Evolutionary conservation across 805 yeast genomes (phyloP).

Genomic region (Candida endomychidarum): DNA sequence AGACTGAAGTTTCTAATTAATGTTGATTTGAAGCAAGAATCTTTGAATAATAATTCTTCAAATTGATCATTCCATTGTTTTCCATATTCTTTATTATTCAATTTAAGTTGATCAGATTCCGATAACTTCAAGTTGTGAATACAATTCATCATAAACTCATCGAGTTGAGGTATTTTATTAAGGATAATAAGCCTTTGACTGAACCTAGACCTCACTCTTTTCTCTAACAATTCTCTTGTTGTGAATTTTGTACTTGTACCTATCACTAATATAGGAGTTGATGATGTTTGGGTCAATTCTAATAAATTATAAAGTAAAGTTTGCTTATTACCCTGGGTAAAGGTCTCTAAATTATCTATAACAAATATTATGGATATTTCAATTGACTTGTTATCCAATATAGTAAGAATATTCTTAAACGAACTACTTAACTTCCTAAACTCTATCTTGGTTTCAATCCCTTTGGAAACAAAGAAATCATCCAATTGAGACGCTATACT

Average conservation of each 20-base stretch:
- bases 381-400: conserved; percentile 35
- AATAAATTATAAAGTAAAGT: conserved; percentile 83
- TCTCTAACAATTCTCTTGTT: conserved; percentile 79
- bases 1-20: conserved; percentile 51
- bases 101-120: conserved; percentile 16
- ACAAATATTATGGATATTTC: conserved; percentile 66
- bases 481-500: conserved; percentile 87
- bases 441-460: conserved; percentile 10
- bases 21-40: conserved; percentile 18
- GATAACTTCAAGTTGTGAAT: conserved; percentile 34
- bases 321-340: conserved; percentile 71
- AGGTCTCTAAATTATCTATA: conserved; percentile 83
- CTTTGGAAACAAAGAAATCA: conserved; percentile 15
- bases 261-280: conserved; percentile 74
- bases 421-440: conserved; percentile 10
- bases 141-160: conserved; percentile 51
- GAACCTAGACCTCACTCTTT: conserved; percentile 86
- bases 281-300: conserved; percentile 74
- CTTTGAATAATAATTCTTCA: conserved; percentile 19
- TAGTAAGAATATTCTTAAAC: conserved; percentile 18
- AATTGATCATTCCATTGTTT: conserved; percentile 48
- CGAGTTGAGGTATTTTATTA: conserved; percentile 43
- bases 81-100: conserved; percentile 23
- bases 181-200: conserved; percentile 73
- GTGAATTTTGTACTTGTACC: conserved; percentile 78